phyloP scores from a whole-genome alignment of 106 monocot genomes.

The Apostasia shenzhenica region DNA sequence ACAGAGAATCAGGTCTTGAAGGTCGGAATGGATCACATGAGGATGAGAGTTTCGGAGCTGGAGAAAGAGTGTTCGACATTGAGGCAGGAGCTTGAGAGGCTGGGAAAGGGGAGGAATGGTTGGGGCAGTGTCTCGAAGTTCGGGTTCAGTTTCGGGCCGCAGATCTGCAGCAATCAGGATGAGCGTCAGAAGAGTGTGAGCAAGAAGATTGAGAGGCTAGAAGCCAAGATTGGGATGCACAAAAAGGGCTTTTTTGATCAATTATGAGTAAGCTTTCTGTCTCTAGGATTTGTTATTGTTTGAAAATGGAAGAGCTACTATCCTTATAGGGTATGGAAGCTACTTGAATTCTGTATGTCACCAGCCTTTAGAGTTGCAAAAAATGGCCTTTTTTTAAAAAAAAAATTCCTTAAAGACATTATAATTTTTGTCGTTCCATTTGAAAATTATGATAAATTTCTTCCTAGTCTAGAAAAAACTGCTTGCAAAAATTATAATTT shows the following conservation, averaged over 20 bases:
- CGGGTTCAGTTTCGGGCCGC: constrained; percentile 14
- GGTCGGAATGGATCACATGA: constrained; percentile 36
- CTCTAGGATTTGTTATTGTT: no score
- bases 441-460: no score
- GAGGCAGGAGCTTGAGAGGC: constrained; percentile 49
- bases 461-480: no score
- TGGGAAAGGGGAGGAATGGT: constrained; percentile 7
- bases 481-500: no score
- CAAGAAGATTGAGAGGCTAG: constrained; percentile 9
- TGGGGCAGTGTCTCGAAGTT: constrained; percentile 22
- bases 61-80: constrained; percentile 58
- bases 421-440: no score
- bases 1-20: constrained; percentile 24
- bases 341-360: no score
- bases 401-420: no score
- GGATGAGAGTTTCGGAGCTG: constrained; percentile 39
- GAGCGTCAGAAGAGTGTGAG: background rate
- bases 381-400: no score
- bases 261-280: background rate
- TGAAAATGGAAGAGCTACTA: no score
- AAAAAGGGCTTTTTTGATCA: constrained; percentile 13
- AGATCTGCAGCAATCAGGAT: constrained; percentile 26
- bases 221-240: constrained; percentile 11
- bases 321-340: no score
- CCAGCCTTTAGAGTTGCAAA: no score